These are phyloP conservation scores for Fusarium mundagurra DNA, from an alignment of 2,329 filamentous ascomycete species.

Conservation along the genomic window DNA sequence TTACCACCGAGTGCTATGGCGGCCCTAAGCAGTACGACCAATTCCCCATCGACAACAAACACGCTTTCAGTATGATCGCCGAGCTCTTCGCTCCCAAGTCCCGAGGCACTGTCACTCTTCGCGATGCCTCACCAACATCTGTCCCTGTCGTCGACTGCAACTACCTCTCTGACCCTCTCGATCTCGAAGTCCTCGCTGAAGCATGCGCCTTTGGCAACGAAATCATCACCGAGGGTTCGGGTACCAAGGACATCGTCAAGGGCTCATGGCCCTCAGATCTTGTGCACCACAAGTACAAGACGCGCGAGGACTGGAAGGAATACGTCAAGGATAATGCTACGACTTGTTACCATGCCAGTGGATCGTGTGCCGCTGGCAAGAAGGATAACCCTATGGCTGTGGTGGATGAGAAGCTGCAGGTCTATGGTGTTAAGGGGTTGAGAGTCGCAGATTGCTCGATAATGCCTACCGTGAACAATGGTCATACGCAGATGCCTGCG, in stretches of 20 bases:
- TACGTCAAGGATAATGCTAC: slow-evolving; percentile 68
- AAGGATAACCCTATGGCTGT: slow-evolving; percentile 61
- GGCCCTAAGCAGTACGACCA: slow-evolving; percentile 67
- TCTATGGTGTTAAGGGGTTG: slow-evolving; percentile 62
- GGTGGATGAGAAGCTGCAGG: slow-evolving; percentile 62
- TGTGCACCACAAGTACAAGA: slow-evolving; percentile 62
- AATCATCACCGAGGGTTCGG: slow-evolving; percentile 65
- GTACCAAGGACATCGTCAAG: slow-evolving; percentile 67
- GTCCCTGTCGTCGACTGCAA: slow-evolving; percentile 68
- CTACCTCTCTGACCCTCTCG: slow-evolving; percentile 66
- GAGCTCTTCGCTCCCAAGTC: slow-evolving; percentile 68
- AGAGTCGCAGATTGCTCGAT: slow-evolving; percentile 64
- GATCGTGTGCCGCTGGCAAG: slow-evolving; percentile 49
- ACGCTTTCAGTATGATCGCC: slow-evolving; percentile 67
- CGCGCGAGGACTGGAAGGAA: slow-evolving; percentile 62
- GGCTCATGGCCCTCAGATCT: slow-evolving; percentile 66
- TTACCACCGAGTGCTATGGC: slow-evolving; percentile 70
- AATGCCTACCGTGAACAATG: slow-evolving; percentile 61
- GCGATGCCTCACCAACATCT: slow-evolving; percentile 57
- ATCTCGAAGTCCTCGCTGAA: slow-evolving; percentile 67
- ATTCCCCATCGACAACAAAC: slow-evolving; percentile 61
- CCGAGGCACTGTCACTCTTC: slow-evolving; percentile 63
- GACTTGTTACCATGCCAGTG: slow-evolving; percentile 56
- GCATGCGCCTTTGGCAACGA: slow-evolving; percentile 69
- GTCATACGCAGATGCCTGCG: slow-evolving; percentile 64